Conservation (phyloP, 2,329 filamentous ascomycete species). For the Domatiomyces globalis region DNA sequence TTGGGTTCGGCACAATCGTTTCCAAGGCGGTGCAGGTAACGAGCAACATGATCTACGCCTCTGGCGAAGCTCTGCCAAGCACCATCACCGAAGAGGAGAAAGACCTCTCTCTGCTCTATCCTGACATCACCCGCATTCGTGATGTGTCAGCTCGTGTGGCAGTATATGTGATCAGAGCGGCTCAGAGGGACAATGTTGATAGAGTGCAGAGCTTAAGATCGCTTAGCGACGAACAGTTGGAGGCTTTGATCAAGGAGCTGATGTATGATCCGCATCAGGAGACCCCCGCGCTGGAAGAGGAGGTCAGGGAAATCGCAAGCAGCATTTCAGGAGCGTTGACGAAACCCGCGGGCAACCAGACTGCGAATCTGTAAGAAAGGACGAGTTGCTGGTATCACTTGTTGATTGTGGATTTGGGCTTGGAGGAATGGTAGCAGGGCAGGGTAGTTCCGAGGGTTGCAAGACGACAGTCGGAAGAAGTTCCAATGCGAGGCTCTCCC, state of each 20-base stretch:
- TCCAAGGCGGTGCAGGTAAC: constrained; percentile 77
- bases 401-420: background rate
- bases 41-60: constrained; percentile 93
- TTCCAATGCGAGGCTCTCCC: background rate
- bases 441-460: background rate
- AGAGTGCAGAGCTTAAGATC: constrained; percentile 31
- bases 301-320: constrained; percentile 18
- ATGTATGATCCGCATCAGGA: constrained; percentile 38
- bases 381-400: too few relatives aligned
- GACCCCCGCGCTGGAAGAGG: constrained; percentile 33
- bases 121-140: constrained; percentile 75
- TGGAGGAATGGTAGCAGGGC: background rate
- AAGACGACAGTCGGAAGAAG: background rate
- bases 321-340: constrained; percentile 2
- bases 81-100: constrained; percentile 71
- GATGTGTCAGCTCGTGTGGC: constrained; percentile 79
- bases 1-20: constrained; percentile 84
- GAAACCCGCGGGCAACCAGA: background rate
- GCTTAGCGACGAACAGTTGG: constrained; percentile 30
- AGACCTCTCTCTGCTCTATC: constrained; percentile 75
- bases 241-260: constrained; percentile 34
- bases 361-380: background rate
- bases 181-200: constrained; percentile 63
- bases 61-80: constrained; percentile 64
- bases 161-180: constrained; percentile 83